These are phyloP conservation scores for Cladorrhinum sp. DNA, from an alignment of 2,329 filamentous ascomycete species.

Conservation along the genomic window DNA sequence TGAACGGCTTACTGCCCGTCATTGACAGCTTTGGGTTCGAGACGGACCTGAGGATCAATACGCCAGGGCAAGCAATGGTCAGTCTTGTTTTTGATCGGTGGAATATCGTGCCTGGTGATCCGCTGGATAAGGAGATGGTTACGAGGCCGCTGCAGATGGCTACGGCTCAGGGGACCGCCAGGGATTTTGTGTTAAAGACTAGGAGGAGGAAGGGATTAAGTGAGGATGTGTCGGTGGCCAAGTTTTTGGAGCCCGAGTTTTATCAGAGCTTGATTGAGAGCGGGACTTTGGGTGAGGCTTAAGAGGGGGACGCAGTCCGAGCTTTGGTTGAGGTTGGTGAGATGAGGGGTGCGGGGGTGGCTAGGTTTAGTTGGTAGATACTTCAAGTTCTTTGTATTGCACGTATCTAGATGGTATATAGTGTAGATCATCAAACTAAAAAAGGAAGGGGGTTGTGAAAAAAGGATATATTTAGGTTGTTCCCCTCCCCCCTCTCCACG, in stretches of 20 bases:
- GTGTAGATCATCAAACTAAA: too few relatives aligned
- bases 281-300: conserved; percentile 68
- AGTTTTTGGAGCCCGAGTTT: conserved; percentile 93
- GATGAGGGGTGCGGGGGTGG: not conserved
- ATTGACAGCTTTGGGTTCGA: conserved; percentile 98
- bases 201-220: conserved; percentile 87
- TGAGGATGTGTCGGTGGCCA: conserved; percentile 93
- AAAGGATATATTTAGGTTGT: too few relatives aligned
- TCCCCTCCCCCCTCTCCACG: too few relatives aligned
- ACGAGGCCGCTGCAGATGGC: conserved; percentile 84
- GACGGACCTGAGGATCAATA: conserved; percentile 93
- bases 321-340: conserved; percentile 19
- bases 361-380: too few relatives aligned
- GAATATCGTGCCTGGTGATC: conserved; percentile 94
- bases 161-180: conserved; percentile 79
- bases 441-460: too few relatives aligned
- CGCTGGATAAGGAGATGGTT: conserved; percentile 81
- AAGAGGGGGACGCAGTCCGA: not conserved
- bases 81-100: conserved; percentile 93
- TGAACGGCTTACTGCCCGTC: conserved; percentile 86
- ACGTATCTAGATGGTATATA: too few relatives aligned
- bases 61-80: conserved; percentile 86
- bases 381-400: too few relatives aligned
- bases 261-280: conserved; percentile 86
- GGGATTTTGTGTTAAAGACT: conserved; percentile 97